These are phyloP conservation scores for Hamamelis virginiana DNA, from an alignment of 164 flowering plant genomes.

Conservation along the genomic window DNA sequence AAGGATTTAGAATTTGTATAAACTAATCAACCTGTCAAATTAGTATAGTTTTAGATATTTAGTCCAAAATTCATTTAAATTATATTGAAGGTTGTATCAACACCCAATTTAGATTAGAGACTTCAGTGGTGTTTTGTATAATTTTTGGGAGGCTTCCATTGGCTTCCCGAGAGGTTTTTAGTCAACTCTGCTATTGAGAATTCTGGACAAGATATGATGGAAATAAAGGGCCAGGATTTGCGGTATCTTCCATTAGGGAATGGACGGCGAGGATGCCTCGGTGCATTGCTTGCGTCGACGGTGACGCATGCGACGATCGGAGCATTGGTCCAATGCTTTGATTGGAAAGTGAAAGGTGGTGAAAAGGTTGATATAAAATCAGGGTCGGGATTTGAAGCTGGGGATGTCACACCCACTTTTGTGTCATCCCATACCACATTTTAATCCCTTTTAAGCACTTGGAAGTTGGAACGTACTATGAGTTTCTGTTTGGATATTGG, in stretches of 20 bases:
- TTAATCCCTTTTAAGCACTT: constrained; percentile 6
- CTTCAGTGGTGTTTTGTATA: too few species aligned
- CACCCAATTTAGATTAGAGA: too few species aligned
- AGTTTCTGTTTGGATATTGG: too few species aligned
- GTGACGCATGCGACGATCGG: constrained; percentile 30
- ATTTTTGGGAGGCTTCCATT: too few species aligned
- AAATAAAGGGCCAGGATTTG: constrained; percentile 32
- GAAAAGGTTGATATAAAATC: constrained; percentile 21
- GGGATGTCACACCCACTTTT: constrained; percentile 33
- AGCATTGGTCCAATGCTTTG: constrained; percentile 35
- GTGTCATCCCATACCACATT: constrained; percentile 14
- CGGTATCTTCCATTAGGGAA: constrained; percentile 36
- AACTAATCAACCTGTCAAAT: too few species aligned
- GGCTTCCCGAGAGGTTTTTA: constrained; percentile 43
- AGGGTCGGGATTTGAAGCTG: constrained; percentile 29
- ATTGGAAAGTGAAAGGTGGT: constrained; percentile 30
- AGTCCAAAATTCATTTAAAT: too few species aligned
- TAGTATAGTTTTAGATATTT: too few species aligned
- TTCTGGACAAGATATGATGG: constrained; percentile 31
- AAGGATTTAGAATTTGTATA: too few species aligned
- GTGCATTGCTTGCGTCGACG: constrained; percentile 29
- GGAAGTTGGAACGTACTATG: too few species aligned
- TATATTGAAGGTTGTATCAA: too few species aligned
- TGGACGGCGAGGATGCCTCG: constrained; percentile 38
- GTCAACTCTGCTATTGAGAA: constrained; percentile 14